Evolutionary conservation across 1,139 yeast species (phyloP).

Genomic region (Sugiyamaella grinbergsii): DNA sequence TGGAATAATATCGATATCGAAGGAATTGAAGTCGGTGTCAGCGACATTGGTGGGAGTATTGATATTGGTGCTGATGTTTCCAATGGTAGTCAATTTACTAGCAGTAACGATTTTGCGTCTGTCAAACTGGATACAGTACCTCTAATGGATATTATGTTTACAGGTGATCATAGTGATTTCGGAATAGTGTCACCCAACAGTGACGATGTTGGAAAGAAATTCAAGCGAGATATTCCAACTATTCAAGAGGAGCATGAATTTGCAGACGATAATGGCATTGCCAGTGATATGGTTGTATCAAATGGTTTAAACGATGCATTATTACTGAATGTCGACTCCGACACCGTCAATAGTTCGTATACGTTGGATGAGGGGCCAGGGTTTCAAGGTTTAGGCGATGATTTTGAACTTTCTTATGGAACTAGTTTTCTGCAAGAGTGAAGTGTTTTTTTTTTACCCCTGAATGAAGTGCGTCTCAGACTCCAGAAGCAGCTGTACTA

Average conservation of each 20-base stretch:
- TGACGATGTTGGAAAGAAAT: slow-evolving; percentile 5
- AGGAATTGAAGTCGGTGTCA: not conserved
- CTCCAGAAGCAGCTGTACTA: not conserved
- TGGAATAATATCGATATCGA: slow-evolving; percentile 8
- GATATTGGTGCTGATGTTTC: not conserved
- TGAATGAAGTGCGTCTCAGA: not conserved
- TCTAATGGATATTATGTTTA: slow-evolving; percentile 3
- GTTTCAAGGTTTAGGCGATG: slow-evolving; percentile 1
- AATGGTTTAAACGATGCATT: slow-evolving; percentile 4
- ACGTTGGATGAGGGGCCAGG: not conserved
- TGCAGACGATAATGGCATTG: not conserved
- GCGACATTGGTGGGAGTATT: not conserved
- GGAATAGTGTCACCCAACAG: slow-evolving; percentile 17
- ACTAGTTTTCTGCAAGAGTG: not conserved
- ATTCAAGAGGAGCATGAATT: not conserved
- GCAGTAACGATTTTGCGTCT: not conserved
- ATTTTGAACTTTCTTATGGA: slow-evolving; percentile 15
- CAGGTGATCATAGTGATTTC: not conserved
- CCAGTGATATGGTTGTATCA: not conserved
- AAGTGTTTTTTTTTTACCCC: not conserved
- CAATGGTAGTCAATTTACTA: no score
- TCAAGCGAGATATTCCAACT: not conserved
- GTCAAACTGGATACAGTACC: slow-evolving; percentile 2
- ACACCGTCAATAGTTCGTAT: not conserved
- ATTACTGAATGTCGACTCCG: not conserved